Percentiles rank a stretch among this genome's conserved stretches.
Conservation (phyloP, 371 early-diverging fungal genomes). For the Coemansia linderi region DNA sequence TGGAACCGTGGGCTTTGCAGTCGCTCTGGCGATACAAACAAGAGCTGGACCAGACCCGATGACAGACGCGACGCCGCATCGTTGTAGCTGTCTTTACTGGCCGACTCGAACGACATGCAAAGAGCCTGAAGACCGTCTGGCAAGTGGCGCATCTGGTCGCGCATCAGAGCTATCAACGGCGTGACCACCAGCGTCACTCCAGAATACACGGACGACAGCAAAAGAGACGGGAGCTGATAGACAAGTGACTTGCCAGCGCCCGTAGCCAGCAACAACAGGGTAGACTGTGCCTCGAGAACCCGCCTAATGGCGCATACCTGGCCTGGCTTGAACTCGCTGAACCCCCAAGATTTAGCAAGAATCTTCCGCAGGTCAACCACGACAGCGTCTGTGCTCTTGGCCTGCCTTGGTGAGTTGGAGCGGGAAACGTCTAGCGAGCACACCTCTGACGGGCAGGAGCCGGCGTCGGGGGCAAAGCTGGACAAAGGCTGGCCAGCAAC, state of each 20-base stretch:
- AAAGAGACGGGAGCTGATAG: conserved; percentile 75
- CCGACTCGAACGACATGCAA: conserved; percentile 49
- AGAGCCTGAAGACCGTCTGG: conserved; percentile 65
- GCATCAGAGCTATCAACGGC: conserved; percentile 80
- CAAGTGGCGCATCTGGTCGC: conserved; percentile 76
- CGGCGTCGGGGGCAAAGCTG: conserved; percentile 1
- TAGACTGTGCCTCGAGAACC: conserved; percentile 56
- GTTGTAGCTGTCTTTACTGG: conserved; percentile 11
- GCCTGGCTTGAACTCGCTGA: conserved; percentile 55
- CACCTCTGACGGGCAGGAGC: neutral
- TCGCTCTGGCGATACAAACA: conserved; percentile 70
- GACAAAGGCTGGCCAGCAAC: neutral
- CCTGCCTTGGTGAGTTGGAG: neutral
- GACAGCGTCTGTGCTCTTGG: neutral
- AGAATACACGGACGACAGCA: conserved; percentile 53
- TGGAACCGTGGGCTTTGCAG: conserved; percentile 60
- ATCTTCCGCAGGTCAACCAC: conserved; percentile 53
- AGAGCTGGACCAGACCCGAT: conserved; percentile 57
- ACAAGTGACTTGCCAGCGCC: conserved; percentile 77
- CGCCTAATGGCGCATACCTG: conserved; percentile 58
- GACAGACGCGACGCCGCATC: conserved; percentile 52
- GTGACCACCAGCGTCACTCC: conserved; percentile 71
- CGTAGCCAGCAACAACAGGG: conserved; percentile 63
- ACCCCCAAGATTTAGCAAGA: conserved; percentile 54
- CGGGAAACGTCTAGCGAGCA: neutral